Conservation (phyloP, 2,329 filamentous ascomycete species). For the Fusarium kyushuense region DNA sequence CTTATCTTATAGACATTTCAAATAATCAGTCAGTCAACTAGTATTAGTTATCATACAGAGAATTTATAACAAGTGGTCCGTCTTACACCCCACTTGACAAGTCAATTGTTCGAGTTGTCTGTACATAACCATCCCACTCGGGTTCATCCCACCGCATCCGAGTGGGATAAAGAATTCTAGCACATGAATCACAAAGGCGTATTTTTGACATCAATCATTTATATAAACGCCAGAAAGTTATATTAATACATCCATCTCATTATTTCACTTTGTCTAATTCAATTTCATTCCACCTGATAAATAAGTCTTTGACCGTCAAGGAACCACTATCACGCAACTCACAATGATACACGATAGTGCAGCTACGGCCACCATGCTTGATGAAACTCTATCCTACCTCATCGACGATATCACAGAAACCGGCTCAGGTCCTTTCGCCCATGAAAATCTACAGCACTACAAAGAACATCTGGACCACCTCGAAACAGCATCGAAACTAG, state of each 20-base stretch:
- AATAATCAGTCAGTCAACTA: too few species aligned
- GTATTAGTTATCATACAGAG: background rate
- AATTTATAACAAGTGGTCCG: fast-evolving
- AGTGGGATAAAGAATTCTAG: constrained; percentile 20
- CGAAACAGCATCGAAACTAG: constrained; percentile 28
- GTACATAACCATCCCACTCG: constrained; percentile 2
- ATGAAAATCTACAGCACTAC: constrained; percentile 18
- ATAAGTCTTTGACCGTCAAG: fast-evolving
- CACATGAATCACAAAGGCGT: background rate
- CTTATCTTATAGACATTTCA: too few species aligned
- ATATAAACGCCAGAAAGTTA: background rate
- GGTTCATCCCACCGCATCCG: constrained; percentile 14
- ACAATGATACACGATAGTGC: background rate
- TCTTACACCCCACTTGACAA: fast-evolving
- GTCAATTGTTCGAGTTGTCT: too few species aligned
- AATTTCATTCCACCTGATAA: fast-evolving
- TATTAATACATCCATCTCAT: fast-evolving
- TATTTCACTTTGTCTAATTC: fast-evolving
- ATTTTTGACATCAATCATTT: constrained; percentile 6
- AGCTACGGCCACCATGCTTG: constrained; percentile 1
- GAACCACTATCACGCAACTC: fast-evolving
- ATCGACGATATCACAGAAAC: constrained; percentile 18
- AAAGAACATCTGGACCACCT: constrained; percentile 29
- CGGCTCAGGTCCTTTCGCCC: background rate
- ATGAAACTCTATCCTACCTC: constrained; percentile 17